These are phyloP conservation scores for Tuber umbilicatum DNA, from an alignment of 495 filamentous ascomycete genomes.

Conservation along the genomic window DNA sequence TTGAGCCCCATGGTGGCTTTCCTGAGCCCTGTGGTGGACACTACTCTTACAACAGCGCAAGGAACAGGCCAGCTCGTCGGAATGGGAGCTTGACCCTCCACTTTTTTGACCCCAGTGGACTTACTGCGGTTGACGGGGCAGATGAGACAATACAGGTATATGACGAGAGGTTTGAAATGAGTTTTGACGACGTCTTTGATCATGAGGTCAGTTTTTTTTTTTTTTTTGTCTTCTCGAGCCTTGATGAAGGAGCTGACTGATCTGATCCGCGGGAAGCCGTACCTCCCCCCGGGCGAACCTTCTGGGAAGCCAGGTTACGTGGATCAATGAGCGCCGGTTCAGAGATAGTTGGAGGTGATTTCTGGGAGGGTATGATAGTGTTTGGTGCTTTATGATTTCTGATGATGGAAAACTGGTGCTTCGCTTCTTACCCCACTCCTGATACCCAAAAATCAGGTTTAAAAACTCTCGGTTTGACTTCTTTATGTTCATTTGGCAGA, in stretches of 20 bases:
- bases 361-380: background rate
- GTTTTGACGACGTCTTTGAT: background rate
- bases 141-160: background rate
- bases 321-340: background rate
- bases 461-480: background rate
- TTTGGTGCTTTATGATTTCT: background rate
- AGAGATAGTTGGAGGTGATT: background rate
- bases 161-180: background rate
- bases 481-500: background rate
- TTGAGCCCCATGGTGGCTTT: background rate
- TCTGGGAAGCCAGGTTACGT: background rate
- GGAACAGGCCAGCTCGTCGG: background rate
- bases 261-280: background rate
- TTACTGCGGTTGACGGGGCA: background rate
- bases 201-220: background rate
- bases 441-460: background rate
- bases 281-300: background rate
- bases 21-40: background rate
- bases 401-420: background rate
- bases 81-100: background rate
- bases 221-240: background rate
- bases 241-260: background rate
- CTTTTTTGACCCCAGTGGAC: background rate
- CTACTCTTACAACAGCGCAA: background rate
- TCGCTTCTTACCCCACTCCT: background rate